Percentiles rank a stretch among this genome's conserved stretches.
Evolutionary conservation across 1,284 basidiomycete genomes (phyloP).

Genomic region (Golubevia sp.): DNA sequence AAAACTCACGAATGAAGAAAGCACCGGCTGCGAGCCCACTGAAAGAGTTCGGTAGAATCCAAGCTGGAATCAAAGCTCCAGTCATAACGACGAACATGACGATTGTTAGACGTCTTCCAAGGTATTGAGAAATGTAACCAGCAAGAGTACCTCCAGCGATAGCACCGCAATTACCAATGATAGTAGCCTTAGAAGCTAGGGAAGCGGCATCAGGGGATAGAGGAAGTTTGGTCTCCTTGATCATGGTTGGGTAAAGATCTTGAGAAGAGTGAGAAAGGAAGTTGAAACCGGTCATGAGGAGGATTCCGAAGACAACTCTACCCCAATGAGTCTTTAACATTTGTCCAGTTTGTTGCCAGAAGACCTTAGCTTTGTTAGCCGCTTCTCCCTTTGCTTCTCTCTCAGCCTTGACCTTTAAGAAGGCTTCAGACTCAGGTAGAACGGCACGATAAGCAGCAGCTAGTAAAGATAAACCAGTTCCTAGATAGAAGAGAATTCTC

Average conservation of each 20-base stretch:
- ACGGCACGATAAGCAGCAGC: slow-evolving; percentile 74
- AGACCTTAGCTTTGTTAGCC: slow-evolving; percentile 70
- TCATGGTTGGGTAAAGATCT: slow-evolving; percentile 52
- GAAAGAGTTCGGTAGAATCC: slow-evolving; percentile 62
- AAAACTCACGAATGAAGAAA: slow-evolving; percentile 64
- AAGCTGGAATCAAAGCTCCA: slow-evolving; percentile 51
- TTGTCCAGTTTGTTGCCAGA: slow-evolving; percentile 71
- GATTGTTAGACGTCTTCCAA: slow-evolving; percentile 86
- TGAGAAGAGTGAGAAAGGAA: slow-evolving; percentile 86
- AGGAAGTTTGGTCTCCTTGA: slow-evolving; percentile 41
- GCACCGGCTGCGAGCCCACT: slow-evolving; percentile 58
- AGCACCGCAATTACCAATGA: slow-evolving; percentile 82
- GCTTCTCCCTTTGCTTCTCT: slow-evolving; percentile 57
- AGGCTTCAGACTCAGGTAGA: slow-evolving; percentile 81
- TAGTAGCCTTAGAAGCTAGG: slow-evolving; percentile 80
- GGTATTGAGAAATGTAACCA: slow-evolving; percentile 78
- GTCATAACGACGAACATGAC: slow-evolving; percentile 65
- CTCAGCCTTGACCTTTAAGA: slow-evolving; percentile 64
- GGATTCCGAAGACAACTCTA: slow-evolving; percentile 77
- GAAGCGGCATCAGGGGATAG: slow-evolving; percentile 59
- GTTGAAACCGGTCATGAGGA: slow-evolving; percentile 73
- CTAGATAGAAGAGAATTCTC: slow-evolving; percentile 65
- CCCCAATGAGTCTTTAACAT: slow-evolving; percentile 87
- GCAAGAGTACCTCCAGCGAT: slow-evolving; percentile 77
- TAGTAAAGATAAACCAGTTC: slow-evolving; percentile 71